Evolutionary conservation across 176 grass and related monocot species (phyloP).

Genomic region (Carex parvula): DNA sequence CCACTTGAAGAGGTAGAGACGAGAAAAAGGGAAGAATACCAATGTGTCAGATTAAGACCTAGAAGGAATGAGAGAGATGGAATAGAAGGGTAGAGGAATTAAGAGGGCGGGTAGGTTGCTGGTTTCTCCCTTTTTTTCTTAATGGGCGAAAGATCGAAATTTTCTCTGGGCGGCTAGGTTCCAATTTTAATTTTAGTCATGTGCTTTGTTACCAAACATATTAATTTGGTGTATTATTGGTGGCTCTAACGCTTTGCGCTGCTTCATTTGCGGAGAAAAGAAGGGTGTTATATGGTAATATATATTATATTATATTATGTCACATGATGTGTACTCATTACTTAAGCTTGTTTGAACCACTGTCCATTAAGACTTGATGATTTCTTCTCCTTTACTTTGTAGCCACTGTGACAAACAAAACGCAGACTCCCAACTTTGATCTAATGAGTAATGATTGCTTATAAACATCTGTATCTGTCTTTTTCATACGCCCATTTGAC

Average conservation of each 20-base stretch:
- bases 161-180: too few relatives aligned
- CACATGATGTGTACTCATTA: slow-evolving; percentile 6
- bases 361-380: not conserved
- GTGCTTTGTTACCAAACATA: not conserved
- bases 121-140: too few relatives aligned
- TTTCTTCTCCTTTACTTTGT: not conserved
- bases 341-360: not conserved
- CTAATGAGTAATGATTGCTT: slow-evolving; percentile 20
- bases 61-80: too few relatives aligned
- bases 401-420: slow-evolving; percentile 16
- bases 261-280: slow-evolving; percentile 36
- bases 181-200: not conserved
- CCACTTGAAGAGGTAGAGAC: too few relatives aligned
- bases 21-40: too few relatives aligned
- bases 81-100: too few relatives aligned
- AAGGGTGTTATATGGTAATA: not conserved
- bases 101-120: too few relatives aligned
- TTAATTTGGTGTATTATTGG: not conserved
- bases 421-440: not conserved
- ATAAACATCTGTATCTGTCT: not conserved
- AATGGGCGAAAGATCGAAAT: too few relatives aligned
- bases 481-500: not conserved
- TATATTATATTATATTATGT: not conserved
- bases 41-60: too few relatives aligned
- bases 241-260: not conserved